A percentile compares a stretch with the other conserved stretches of the same genome.
Evolutionary conservation across 31 red algal species (phyloP).

Genomic region (Pterothamnion heteromorphum): DNA sequence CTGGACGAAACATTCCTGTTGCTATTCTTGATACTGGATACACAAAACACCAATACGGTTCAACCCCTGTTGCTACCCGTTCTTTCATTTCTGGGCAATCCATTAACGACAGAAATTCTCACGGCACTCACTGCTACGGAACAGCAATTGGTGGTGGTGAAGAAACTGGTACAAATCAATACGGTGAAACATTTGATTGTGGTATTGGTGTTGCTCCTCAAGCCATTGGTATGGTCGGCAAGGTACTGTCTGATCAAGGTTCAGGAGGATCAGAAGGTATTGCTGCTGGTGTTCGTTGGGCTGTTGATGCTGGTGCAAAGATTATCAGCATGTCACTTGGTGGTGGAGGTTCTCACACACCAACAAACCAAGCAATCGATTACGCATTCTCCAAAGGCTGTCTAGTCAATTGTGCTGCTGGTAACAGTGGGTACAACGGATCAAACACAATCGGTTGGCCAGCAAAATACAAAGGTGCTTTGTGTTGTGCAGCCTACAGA

Average conservation of each 20-base stretch:
- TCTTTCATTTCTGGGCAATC: no score
- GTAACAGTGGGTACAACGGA: not conserved
- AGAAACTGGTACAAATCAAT: no score
- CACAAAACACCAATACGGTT: no score
- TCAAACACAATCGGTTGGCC: constrained; percentile 1
- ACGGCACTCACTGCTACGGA: no score
- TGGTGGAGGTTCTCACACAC: not conserved
- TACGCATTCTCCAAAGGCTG: not conserved
- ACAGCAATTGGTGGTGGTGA: no score
- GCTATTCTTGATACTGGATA: no score
- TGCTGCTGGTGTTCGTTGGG: not conserved
- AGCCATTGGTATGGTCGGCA: not conserved
- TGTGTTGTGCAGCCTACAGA: not conserved
- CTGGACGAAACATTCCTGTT: no score
- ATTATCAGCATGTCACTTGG: constrained; percentile 23
- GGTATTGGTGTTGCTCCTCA: constrained; percentile 8
- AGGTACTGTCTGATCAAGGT: not conserved
- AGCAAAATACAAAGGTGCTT: not conserved
- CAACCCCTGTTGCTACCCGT: no score
- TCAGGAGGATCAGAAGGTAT: not conserved
- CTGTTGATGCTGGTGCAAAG: not conserved
- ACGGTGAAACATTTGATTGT: no score
- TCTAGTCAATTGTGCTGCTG: not conserved
- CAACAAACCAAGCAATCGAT: not conserved
- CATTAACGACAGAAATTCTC: no score